Evolutionary conservation across 192 early-diverging fungal genomes (phyloP).

Genomic region (Umbelopsis isabellina): DNA sequence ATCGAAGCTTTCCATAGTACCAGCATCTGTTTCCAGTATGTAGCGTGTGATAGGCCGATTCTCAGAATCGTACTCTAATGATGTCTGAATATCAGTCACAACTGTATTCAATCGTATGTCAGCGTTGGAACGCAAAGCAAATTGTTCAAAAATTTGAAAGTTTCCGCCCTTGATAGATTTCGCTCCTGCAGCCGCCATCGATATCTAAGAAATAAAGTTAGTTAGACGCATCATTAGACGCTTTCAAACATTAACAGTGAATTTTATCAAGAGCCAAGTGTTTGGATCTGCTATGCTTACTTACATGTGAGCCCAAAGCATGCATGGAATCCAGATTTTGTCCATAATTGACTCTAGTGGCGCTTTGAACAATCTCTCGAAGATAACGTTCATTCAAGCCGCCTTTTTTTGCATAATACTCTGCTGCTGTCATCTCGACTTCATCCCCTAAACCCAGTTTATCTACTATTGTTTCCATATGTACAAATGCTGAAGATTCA

Average conservation of each 20-base stretch:
- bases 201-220: slow-evolving; percentile 30
- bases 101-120: slow-evolving; percentile 49
- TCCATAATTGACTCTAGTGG: slow-evolving; percentile 67
- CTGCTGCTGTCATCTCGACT: slow-evolving; percentile 33
- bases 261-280: too few relatives aligned
- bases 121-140: slow-evolving; percentile 47
- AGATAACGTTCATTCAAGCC: slow-evolving; percentile 44
- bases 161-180: slow-evolving; percentile 60
- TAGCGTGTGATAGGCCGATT: slow-evolving; percentile 25
- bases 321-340: slow-evolving; percentile 62
- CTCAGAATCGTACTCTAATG: slow-evolving; percentile 12
- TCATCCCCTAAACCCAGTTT: slow-evolving; percentile 34
- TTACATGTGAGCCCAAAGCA: slow-evolving; percentile 56
- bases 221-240: too few relatives aligned
- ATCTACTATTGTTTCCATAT: slow-evolving; percentile 34
- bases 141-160: slow-evolving; percentile 62
- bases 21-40: slow-evolving; percentile 38
- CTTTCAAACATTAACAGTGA: too few relatives aligned
- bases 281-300: background rate
- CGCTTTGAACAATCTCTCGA: slow-evolving; percentile 58
- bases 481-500: slow-evolving; percentile 33
- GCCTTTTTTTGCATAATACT: slow-evolving; percentile 40
- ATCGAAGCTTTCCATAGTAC: slow-evolving; percentile 53
- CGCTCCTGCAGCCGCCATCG: slow-evolving; percentile 52
- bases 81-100: slow-evolving; percentile 40